phyloP scores from a whole-genome alignment of 495 filamentous ascomycete genomes.

The Schizothecium vesticola region DNA sequence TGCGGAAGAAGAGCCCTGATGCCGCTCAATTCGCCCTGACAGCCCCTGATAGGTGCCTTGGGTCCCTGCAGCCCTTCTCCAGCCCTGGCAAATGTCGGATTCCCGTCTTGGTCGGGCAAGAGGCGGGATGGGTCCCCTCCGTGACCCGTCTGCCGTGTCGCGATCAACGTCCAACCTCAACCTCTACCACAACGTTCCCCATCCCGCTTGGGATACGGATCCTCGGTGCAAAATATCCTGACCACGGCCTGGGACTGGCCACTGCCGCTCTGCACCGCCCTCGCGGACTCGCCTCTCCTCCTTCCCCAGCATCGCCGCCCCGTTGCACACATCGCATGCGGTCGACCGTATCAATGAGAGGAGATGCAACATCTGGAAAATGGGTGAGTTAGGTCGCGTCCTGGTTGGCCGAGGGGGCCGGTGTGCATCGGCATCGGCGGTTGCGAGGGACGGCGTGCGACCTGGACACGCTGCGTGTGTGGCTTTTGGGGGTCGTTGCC shows the following conservation, averaged over 20 bases:
- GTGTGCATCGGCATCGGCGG: not conserved
- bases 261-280: not conserved
- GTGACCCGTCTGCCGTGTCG: not conserved
- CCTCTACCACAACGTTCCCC: not conserved
- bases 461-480: not conserved
- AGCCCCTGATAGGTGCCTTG: not conserved
- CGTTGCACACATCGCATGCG: conserved; percentile 8
- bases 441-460: not conserved
- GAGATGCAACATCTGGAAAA: conserved; percentile 24
- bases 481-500: conserved; percentile 1
- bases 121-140: not conserved
- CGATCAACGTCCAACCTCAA: not conserved
- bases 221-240: not conserved
- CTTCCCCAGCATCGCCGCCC: not conserved
- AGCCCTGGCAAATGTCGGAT: not conserved
- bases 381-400: conserved; percentile 27
- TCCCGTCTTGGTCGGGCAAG: not conserved
- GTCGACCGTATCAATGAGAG: conserved; percentile 25
- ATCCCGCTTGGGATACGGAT: not conserved
- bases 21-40: not conserved
- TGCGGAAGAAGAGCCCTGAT: not conserved
- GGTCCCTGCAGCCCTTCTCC: not conserved
- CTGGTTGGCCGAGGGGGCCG: not conserved
- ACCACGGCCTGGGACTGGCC: not conserved
- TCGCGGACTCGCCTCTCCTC: not conserved